A percentile compares a stretch with the other conserved stretches of the same genome.
Conservation (phyloP, 2,329 filamentous ascomycete genomes). For the Phialophora macrospora region DNA sequence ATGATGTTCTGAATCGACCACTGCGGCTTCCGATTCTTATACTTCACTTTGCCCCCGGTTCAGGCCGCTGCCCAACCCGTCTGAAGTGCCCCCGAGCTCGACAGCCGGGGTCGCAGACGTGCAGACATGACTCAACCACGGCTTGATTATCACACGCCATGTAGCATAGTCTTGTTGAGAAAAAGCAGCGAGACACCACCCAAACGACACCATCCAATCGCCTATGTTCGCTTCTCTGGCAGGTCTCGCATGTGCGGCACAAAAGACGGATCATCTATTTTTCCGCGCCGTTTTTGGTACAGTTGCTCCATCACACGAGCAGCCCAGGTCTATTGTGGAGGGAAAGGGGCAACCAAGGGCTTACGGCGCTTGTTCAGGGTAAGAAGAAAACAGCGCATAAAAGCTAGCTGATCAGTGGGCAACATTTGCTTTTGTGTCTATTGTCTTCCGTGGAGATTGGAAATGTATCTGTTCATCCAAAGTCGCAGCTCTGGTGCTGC, state of each 20-base stretch:
- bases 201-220: conserved; percentile 25
- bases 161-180: conserved; percentile 4
- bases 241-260: conserved; percentile 26
- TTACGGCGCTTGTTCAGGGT: not conserved
- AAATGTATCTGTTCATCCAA: conserved; percentile 19
- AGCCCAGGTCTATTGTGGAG: not conserved
- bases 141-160: conserved; percentile 30
- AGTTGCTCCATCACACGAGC: conserved; percentile 16
- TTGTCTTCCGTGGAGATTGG: not conserved
- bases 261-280: conserved; percentile 27
- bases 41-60: not conserved
- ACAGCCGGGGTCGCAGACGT: conserved; percentile 2
- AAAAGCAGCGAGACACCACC: conserved; percentile 27
- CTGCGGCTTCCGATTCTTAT: conserved; percentile 8
- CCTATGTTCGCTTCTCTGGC: conserved; percentile 5
- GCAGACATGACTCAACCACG: conserved; percentile 24
- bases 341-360: not conserved
- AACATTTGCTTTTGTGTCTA: conserved; percentile 8
- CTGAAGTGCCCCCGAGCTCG: not conserved
- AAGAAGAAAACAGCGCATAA: conserved; percentile 9
- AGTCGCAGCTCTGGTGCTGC: not conserved
- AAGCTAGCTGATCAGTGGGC: not conserved
- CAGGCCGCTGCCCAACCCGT: conserved; percentile 3
- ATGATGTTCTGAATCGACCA: not conserved
- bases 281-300: conserved; percentile 25